Base-by-base conservation (phyloP, 768 basidiomycete genomes). In the Trichaptum fuscoviolaceum region DNA sequence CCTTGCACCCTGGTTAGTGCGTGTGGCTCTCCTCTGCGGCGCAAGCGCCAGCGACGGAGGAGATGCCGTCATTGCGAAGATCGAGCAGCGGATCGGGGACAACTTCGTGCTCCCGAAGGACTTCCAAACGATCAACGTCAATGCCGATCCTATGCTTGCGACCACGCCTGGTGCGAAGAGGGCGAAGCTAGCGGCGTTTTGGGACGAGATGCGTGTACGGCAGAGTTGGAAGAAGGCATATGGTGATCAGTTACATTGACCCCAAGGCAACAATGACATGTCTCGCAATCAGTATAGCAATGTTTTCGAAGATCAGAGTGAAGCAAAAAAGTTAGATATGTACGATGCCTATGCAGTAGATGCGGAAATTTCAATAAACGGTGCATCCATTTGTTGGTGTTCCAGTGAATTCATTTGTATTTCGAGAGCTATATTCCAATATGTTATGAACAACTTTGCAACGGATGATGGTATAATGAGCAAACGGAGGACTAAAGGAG, bases 201-300 rank as follows among this genome's bases (percentile, higher is more conserved):
- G 93, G 91, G 86, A 89, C 68, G 80, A 79, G 2, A 79, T 91
- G 74, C 81, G 82, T 70, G 80, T 82, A 71, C 75, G 92, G 68
- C 74, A 78, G n/a, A 92, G 91, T 76, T 93, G 90, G 87, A 83
- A 87, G 76, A 84, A 82, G 70, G 83, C 91, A 65, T 90, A 87
- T 72, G 80, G 69, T 8, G 71, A 73, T 18, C 84, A 81, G 4
- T 68, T 86, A 64, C 83, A 80, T 74, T 87, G 73, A 75, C 8
- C 30, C 3, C 15, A 60, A 7, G n/a, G 59, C 2, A 18, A 61
- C 12, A 52, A 12, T 5, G 20, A 3, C 5, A 2, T 52, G 15
- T 52, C 3, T 52, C 10, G 42, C 42, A 52, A 15, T 12, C 15
- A 15, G 42, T 52, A 12, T 20, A 52, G 42, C 42, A 52, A 52